Base-by-base conservation (phyloP, 1,139 yeast species). In the Yamadazyma atmosphaerica region DNA sequence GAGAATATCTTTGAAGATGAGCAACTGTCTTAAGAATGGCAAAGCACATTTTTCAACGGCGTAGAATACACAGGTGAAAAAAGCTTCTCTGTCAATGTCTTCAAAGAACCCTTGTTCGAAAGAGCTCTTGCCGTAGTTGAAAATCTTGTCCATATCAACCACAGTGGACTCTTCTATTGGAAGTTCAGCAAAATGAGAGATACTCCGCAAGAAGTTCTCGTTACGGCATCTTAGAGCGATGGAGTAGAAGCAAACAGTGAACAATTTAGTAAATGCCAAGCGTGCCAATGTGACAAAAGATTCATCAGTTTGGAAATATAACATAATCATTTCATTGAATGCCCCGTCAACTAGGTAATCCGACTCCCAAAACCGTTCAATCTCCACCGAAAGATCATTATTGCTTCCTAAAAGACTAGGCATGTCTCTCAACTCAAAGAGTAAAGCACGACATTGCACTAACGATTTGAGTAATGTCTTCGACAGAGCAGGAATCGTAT, bases 291-390 rank as follows among this genome's bases (percentile, higher is more conserved):
- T 60, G 4, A 45, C 42, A 19, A 69, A 59, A 0, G 79, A 69
- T 43, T 73, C 77, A 37, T 65, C 68, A 2, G 76, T 68, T 47
- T 72, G 76, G 45, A 74, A 68, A 37, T 58, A 74, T 15, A 72
- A 47, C 29, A 61, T 49, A 9, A 73, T 52, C 3, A 65, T 50
- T 40, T 74, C 78, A 27, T 61, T 60, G 42, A 71, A 64, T 3
- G 60, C 58, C 6, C 71, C 68, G 43, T 61, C 60, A 7, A 63
- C 45, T 11, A 51, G 38, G 6, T 41, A 41, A 10, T 47, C 54
- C 10, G 56, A 52, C 13, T 53, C 52, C 68, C 69, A 65, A 33
- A 56, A 60, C n/a, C 43, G 43, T 17, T 49, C 48, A 29, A 56
- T 49, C 30, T 56, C 59, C 3, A 39, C 34, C 1, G 42, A 24